A percentile compares a stretch with the other conserved stretches of the same genome.
Evolutionary conservation across 257 asterid genomes (phyloP).

Genomic region (Dorcoceras hygrometricum): DNA sequence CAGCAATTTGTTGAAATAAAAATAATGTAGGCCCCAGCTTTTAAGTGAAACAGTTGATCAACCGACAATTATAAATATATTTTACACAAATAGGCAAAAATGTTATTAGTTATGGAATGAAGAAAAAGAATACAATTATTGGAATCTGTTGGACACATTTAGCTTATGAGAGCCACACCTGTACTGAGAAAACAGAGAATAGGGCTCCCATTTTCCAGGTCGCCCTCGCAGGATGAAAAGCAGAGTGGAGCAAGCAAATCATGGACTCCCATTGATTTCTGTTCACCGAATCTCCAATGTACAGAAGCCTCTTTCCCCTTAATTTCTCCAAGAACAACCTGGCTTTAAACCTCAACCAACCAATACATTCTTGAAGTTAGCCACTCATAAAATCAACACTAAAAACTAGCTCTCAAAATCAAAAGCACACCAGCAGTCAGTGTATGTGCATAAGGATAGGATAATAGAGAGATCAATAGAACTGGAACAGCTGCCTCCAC

Average conservation of each 20-base stretch:
- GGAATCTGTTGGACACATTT: not conserved
- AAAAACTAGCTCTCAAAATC: no score
- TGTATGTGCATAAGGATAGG: no score
- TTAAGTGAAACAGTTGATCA: not conserved
- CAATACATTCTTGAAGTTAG: not conserved
- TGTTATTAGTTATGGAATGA: no score
- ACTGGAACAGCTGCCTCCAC: no score
- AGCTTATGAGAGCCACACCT: constrained; percentile 30
- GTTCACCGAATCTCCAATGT: constrained; percentile 76
- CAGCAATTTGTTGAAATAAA: no score
- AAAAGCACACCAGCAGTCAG: no score
- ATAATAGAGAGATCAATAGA: no score
- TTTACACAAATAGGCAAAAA: not conserved
- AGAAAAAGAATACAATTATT: not conserved
- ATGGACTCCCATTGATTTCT: constrained; percentile 88
- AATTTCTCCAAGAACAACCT: constrained; percentile 55
- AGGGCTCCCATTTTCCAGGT: constrained; percentile 61
- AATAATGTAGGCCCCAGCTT: not conserved
- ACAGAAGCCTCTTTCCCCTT: constrained; percentile 70
- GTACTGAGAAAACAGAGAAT: constrained; percentile 51
- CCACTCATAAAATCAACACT: no score
- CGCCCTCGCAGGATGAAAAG: constrained; percentile 44
- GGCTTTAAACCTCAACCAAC: constrained; percentile 44
- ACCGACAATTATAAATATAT: constrained; percentile 25
- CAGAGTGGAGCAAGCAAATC: constrained; percentile 63